phyloP scores from a whole-genome alignment of 495 filamentous ascomycete genomes.

The Sordaria brevicollis region DNA sequence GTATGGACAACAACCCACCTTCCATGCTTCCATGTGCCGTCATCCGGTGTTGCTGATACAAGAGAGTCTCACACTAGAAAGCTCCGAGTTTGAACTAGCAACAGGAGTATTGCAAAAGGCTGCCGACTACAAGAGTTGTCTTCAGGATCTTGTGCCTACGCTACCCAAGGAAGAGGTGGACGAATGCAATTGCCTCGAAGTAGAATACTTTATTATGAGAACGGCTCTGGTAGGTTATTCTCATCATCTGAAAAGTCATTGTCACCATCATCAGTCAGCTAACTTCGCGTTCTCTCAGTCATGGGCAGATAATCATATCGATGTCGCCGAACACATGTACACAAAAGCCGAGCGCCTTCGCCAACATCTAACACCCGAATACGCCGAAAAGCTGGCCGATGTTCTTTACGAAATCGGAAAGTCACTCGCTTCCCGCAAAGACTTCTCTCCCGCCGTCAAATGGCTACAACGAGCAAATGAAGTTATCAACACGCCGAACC shows the following conservation, averaged over 20 bases:
- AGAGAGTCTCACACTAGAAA: conserved; percentile 27
- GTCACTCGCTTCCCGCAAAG: conserved; percentile 39
- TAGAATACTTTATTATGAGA: conserved; percentile 62
- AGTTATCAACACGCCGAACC: conserved; percentile 43
- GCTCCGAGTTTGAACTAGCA: conserved; percentile 44
- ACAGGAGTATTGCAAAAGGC: conserved; percentile 51
- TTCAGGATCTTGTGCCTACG: conserved; percentile 31
- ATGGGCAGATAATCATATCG: conserved; percentile 58
- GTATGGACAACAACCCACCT: conserved; percentile 20
- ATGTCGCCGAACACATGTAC: conserved; percentile 72
- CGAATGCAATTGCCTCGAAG: conserved; percentile 32
- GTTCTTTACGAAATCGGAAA: conserved; percentile 64
- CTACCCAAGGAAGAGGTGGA: conserved; percentile 19
- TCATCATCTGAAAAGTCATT: neutral
- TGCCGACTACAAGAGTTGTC: conserved; percentile 48
- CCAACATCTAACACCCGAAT: conserved; percentile 33
- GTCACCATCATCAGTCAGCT: neutral
- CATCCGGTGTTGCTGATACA: neutral
- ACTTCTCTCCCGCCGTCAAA: conserved; percentile 45
- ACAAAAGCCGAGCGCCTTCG: conserved; percentile 38
- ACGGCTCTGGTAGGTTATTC: conserved; percentile 50
- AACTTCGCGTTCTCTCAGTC: conserved; percentile 38
- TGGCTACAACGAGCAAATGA: conserved; percentile 69
- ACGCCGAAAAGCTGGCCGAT: conserved; percentile 59
- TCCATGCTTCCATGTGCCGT: neutral